Percentiles rank a stretch among this genome's conserved stretches.
Evolutionary conservation across 768 basidiomycete genomes (phyloP).

Genomic region (Mycena alexandri): DNA sequence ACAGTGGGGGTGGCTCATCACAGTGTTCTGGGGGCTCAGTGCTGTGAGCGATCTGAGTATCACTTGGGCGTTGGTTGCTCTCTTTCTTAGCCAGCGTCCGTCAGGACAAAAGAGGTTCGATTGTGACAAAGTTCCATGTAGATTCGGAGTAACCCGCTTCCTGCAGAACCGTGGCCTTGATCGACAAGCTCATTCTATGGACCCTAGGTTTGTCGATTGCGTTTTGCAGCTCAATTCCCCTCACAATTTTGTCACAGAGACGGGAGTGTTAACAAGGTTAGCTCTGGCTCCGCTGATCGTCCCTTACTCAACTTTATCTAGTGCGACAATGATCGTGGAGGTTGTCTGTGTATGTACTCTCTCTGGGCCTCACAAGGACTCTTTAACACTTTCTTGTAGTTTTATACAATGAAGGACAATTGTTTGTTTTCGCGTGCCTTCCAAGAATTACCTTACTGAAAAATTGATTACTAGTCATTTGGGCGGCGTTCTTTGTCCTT

Average conservation of each 20-base stretch:
- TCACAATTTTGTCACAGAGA: conserved; percentile 7
- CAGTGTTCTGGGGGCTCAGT: background rate
- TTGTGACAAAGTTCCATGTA: background rate
- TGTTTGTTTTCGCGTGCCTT: background rate
- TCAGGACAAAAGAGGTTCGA: background rate
- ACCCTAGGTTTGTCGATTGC: conserved; percentile 3
- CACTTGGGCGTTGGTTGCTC: background rate
- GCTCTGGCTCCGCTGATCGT: background rate
- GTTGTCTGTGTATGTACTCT: background rate
- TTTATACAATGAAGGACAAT: background rate
- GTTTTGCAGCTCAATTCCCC: background rate
- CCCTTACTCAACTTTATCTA: background rate
- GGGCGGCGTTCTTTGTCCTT: too few relatives aligned
- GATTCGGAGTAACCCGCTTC: background rate
- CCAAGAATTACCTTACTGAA: too few relatives aligned
- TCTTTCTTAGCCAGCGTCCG: background rate
- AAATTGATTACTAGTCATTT: too few relatives aligned
- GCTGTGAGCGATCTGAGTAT: background rate
- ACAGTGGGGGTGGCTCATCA: background rate
- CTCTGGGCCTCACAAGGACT: background rate
- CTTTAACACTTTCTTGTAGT: background rate
- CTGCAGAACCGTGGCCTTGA: background rate
- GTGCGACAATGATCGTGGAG: background rate
- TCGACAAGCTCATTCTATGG: conserved; percentile 18
- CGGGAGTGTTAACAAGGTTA: conserved; percentile 16